Base-by-base conservation (phyloP, 2,329 filamentous ascomycete species). In the Penicillium sp. region DNA sequence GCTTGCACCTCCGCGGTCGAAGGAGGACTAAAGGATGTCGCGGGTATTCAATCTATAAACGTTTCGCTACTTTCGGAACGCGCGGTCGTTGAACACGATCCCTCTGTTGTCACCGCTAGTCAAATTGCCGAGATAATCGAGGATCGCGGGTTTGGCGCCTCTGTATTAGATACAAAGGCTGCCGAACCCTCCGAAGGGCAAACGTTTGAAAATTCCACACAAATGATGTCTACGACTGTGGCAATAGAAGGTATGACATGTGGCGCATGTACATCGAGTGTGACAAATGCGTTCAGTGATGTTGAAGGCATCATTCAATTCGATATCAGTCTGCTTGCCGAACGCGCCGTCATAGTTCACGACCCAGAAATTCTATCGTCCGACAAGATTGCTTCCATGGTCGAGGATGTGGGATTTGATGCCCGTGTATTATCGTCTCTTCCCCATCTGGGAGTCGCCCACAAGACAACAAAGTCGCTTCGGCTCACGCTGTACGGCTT, bases 211-310 rank as follows among this genome's bases (percentile, higher is more conserved):
- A 61, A 63, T 28, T 76, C 73, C 53, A 58, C 69, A 7, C 72
- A 71, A 24, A 61, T 66, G 3, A 80, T 87, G 56, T 90, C 85
- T 0, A 97, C 92, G 0, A 97, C 92, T 0, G 81, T 99, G 18
- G 86, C 89, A 4, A 90, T 99, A 55, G 90, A 94, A 63, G 94
- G 94, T 51, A 99, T 99, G 94, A 99, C 94, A 1, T 97, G 94
- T 69, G 93, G 93, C 21, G 91, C 94, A 43, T 99, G 94, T 73
- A 97, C 94, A 0, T 93, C 93, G 1, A 91, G 93, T 5, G 86
- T 97, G 1, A 90, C 97, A 67, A 82, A 84, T 51, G 91, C 89
- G 3, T 94, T 99, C 74, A 83, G 85, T 63, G 83, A 82, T 61
- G 74, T 93, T 1, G 84, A 89, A 9, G 94, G 94, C 21, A 73